Conservation (phyloP, 148 eudicot species). For the Polygonum maritimum region DNA sequence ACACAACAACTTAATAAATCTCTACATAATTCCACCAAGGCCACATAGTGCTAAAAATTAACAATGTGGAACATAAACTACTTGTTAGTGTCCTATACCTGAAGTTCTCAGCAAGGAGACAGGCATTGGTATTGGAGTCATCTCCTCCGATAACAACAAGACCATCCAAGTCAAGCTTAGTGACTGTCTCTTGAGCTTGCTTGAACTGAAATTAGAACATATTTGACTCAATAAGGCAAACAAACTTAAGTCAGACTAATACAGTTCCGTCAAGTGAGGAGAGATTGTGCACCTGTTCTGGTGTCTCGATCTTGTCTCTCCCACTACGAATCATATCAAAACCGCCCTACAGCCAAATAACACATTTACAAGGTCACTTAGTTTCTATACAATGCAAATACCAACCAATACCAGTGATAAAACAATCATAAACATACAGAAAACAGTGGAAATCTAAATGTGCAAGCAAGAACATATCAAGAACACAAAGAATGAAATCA, state of each 20-base stretch:
- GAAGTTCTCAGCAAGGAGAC: slow-evolving; percentile 94
- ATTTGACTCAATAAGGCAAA: slow-evolving; percentile 6
- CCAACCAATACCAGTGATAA: background rate
- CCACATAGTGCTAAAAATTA: background rate
- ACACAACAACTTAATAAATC: background rate
- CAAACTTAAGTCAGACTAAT: background rate
- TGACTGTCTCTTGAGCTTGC: slow-evolving; percentile 89
- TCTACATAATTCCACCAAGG: background rate
- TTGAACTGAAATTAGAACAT: slow-evolving; percentile 53
- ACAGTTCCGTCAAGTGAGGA: background rate
- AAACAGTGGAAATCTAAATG: too few relatives aligned
- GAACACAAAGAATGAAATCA: background rate
- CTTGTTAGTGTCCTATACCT: slow-evolving; percentile 29
- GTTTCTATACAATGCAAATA: background rate
- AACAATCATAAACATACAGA: too few relatives aligned
- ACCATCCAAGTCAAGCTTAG: slow-evolving; percentile 93
- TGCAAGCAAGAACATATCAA: too few relatives aligned
- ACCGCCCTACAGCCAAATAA: slow-evolving; percentile 57
- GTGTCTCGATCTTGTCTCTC: slow-evolving; percentile 98
- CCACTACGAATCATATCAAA: slow-evolving; percentile 99
- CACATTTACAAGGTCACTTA: background rate
- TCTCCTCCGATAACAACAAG: slow-evolving; percentile 98
- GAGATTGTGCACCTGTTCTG: slow-evolving; percentile 61
- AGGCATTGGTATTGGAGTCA: slow-evolving; percentile 97
- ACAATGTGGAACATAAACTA: background rate